These are phyloP conservation scores for Zygosaccharomyces pseudorouxii DNA, from an alignment of 805 yeast genomes.

Conservation along the genomic window DNA sequence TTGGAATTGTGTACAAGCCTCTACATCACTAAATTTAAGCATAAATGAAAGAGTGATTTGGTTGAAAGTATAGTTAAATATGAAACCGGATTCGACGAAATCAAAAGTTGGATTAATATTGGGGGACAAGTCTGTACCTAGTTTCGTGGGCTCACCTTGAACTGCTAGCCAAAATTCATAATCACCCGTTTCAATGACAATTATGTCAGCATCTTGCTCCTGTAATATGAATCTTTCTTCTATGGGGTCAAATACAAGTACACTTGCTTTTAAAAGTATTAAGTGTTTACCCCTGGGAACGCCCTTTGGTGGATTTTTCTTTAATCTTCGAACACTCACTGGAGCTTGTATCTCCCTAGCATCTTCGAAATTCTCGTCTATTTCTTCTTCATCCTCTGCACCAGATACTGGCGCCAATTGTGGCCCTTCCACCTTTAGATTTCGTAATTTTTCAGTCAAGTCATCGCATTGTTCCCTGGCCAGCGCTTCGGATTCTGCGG, in stretches of 20 bases:
- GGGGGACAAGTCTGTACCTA: constrained; percentile 43
- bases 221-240: constrained; percentile 46
- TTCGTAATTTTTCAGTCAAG: constrained; percentile 24
- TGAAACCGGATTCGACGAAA: constrained; percentile 46
- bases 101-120: constrained; percentile 65
- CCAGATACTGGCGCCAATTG: constrained; percentile 4
- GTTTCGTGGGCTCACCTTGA: constrained; percentile 24
- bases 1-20: constrained; percentile 49
- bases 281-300: constrained; percentile 14
- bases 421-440: constrained; percentile 29
- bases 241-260: constrained; percentile 55
- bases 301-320: constrained; percentile 10
- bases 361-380: constrained; percentile 21
- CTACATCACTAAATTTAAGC: constrained; percentile 45
- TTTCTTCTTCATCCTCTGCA: constrained; percentile 5
- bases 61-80: constrained; percentile 53
- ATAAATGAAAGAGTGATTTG: constrained; percentile 55
- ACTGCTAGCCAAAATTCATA: constrained; percentile 55
- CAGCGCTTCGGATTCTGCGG: constrained; percentile 23
- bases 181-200: constrained; percentile 42
- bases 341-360: constrained; percentile 16
- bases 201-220: constrained; percentile 33
- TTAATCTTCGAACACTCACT: background rate
- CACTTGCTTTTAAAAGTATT: constrained; percentile 31
- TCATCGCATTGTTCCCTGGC: constrained; percentile 21